Evolutionary conservation across 164 flowering plant species (phyloP).

Genomic region (Berberis thunbergii): DNA sequence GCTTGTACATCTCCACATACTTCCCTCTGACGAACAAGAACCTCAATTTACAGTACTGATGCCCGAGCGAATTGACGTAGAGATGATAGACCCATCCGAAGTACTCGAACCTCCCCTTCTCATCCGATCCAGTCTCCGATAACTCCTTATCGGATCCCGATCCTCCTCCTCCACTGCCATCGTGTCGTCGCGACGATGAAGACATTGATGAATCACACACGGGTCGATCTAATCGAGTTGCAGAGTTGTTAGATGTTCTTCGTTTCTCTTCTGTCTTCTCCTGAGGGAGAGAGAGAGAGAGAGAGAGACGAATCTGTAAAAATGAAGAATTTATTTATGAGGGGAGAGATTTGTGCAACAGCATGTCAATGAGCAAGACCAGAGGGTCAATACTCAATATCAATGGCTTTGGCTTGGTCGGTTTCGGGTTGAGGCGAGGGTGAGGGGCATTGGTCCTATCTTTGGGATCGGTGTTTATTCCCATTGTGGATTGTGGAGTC

Average conservation of each 20-base stretch:
- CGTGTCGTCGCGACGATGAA: not conserved
- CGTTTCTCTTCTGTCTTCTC: too few relatives aligned
- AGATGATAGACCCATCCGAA: slow-evolving; percentile 86
- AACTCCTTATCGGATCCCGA: slow-evolving; percentile 6
- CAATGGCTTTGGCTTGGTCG: too few relatives aligned
- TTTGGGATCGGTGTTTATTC: too few relatives aligned
- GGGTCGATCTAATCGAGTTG: not conserved
- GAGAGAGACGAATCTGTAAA: too few relatives aligned
- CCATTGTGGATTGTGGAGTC: too few relatives aligned
- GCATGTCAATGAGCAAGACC: too few relatives aligned
- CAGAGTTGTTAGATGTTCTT: not conserved
- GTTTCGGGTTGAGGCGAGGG: too few relatives aligned
- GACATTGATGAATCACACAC: not conserved
- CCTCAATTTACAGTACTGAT: slow-evolving; percentile 72
- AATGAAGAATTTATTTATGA: too few relatives aligned
- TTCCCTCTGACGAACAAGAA: slow-evolving; percentile 60
- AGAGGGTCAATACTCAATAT: too few relatives aligned
- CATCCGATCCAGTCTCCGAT: slow-evolving; percentile 12
- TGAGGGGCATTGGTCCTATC: too few relatives aligned
- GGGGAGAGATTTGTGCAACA: too few relatives aligned
- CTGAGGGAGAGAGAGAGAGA: too few relatives aligned
- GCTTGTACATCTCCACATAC: slow-evolving; percentile 70
- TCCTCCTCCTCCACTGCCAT: slow-evolving; percentile 5
- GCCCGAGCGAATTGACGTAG: slow-evolving; percentile 73
- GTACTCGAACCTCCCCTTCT: slow-evolving; percentile 34